These are phyloP conservation scores for Nidularia sp. DNA, from an alignment of 768 basidiomycete species.

Conservation along the genomic window DNA sequence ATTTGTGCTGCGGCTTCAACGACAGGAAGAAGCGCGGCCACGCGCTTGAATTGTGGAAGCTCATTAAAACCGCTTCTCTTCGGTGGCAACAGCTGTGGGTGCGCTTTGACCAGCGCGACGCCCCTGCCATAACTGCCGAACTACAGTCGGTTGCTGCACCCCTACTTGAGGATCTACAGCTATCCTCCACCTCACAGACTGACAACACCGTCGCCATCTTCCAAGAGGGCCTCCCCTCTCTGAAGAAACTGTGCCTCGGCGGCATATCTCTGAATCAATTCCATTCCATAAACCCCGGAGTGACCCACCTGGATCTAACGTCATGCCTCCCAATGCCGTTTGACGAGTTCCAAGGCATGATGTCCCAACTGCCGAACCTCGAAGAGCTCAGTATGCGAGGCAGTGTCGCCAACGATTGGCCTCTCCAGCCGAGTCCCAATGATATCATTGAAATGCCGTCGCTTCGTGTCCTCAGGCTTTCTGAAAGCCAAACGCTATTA, in stretches of 20 bases:
- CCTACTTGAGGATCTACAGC: constrained; percentile 10
- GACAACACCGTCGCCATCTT: constrained; percentile 8
- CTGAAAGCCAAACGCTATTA: constrained; percentile 16
- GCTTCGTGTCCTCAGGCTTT: constrained; percentile 11
- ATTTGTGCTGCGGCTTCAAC: constrained; percentile 9
- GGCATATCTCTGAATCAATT: constrained; percentile 12
- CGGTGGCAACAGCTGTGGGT: constrained; percentile 12
- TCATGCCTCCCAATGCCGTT: constrained; percentile 11
- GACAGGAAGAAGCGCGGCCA: constrained; percentile 6
- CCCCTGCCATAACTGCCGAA: constrained; percentile 7
- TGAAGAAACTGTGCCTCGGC: constrained; percentile 11
- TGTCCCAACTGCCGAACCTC: constrained; percentile 11
- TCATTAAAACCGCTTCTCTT: constrained; percentile 7
- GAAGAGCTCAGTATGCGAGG: constrained; percentile 13
- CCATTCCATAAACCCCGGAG: constrained; percentile 6
- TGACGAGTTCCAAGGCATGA: constrained; percentile 8
- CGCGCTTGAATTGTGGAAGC: constrained; percentile 8
- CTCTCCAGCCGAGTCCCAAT: constrained; percentile 8
- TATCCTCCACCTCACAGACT: constrained; percentile 9
- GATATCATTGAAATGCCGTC: constrained; percentile 13
- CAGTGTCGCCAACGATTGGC: constrained; percentile 16
- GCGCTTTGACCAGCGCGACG: constrained; percentile 9
- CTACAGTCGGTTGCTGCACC: constrained; percentile 10
- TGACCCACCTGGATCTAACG: constrained; percentile 14
- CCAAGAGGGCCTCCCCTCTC: constrained; percentile 8